Percentiles rank a stretch among this genome's conserved stretches.
phyloP scores from a whole-genome alignment of 2,329 filamentous ascomycete genomes.

The Arachnomyces sp. region DNA sequence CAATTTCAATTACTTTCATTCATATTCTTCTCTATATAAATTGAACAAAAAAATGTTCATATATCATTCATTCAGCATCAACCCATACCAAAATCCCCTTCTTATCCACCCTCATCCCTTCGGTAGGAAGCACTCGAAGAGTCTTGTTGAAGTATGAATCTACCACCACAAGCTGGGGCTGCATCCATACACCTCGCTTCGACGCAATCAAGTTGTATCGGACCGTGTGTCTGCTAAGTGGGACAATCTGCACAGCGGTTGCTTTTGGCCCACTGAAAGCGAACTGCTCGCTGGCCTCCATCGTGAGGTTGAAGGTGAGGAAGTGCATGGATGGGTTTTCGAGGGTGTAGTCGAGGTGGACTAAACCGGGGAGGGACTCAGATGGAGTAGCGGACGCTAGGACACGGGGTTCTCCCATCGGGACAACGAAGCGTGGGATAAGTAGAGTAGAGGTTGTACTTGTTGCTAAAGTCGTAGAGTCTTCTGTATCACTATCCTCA shows the following conservation, averaged over 20 bases:
- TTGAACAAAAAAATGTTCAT: too few species aligned
- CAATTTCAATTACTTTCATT: too few species aligned
- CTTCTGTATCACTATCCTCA: conserved; percentile 18
- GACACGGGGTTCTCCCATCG: conserved; percentile 78
- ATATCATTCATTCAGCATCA: conserved; percentile 25
- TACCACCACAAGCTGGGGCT: conserved; percentile 65
- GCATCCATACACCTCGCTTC: conserved; percentile 56
- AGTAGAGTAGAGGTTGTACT: conserved; percentile 61
- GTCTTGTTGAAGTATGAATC: conserved; percentile 93
- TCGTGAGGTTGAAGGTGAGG: conserved; percentile 80
- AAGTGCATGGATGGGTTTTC: conserved; percentile 95
- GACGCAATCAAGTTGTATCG: conserved; percentile 67
- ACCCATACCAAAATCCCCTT: conserved; percentile 41
- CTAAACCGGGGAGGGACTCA: conserved; percentile 22
- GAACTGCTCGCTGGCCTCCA: conserved; percentile 90
- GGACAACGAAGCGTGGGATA: conserved; percentile 70
- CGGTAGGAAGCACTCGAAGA: conserved; percentile 69
- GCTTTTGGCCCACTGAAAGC: conserved; percentile 86
- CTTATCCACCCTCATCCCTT: conserved; percentile 53
- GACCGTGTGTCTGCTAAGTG: conserved; percentile 66
- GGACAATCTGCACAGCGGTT: conserved; percentile 69
- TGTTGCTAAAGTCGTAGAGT: conserved; percentile 12
- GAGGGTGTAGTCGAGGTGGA: conserved; percentile 58
- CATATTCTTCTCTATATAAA: background rate
- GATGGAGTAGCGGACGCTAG: conserved; percentile 45